Evolutionary conservation across 2,329 filamentous ascomycete genomes (phyloP), one percentile per base, ranked within the genome.

Genomic region (Albophoma yamanashiensis): DNA sequence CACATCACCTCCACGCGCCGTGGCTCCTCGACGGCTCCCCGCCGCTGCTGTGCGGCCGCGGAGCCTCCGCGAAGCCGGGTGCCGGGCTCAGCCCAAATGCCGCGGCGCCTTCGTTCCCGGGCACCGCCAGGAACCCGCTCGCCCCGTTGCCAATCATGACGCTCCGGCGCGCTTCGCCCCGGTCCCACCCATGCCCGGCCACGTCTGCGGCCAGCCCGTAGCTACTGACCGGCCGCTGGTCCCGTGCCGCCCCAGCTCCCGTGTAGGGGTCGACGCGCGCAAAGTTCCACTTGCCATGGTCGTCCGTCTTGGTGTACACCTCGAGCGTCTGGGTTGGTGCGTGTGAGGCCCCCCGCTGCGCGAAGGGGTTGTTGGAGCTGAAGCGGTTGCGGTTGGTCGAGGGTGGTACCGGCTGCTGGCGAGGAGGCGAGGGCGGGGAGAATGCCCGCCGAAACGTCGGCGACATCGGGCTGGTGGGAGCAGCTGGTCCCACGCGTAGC

Each of bases 281-380:
- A 68, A 83, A 84, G 59, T 81, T 82, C 83, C 83, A 86, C 65
- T 82, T 78, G 47, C 82, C 73, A 62, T 81, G 78, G 64, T 85
- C 81, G 58, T 83, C 79, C 62, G 79, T 78, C 70, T 85, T 85
- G 60, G 81, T 84, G 63, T 83, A 86, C 27, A 86, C 78, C 64
- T 85, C 82, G 38, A 86, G 79, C 8, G 79, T 82, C 60, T 82
- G 79, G 9, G 78, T 81, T 7, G 82, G 75, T 40, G 74, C 67
- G 8, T 55, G 50, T 25, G 70, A 68, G 8, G 66, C 67, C 11
- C 66, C 66, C 31, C 69, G 67, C 1, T 76, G 68, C 2, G 79
- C 81, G 63, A 83, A 84, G 2, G 82, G 82, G 65, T 85, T 85
- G 69, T 85, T 85, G 62, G 82, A 84, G 68, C 82, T 84, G 71